These are phyloP conservation scores for Ziziphus jujuba DNA, from an alignment of 306 rosid genomes.

Conservation along the genomic window DNA sequence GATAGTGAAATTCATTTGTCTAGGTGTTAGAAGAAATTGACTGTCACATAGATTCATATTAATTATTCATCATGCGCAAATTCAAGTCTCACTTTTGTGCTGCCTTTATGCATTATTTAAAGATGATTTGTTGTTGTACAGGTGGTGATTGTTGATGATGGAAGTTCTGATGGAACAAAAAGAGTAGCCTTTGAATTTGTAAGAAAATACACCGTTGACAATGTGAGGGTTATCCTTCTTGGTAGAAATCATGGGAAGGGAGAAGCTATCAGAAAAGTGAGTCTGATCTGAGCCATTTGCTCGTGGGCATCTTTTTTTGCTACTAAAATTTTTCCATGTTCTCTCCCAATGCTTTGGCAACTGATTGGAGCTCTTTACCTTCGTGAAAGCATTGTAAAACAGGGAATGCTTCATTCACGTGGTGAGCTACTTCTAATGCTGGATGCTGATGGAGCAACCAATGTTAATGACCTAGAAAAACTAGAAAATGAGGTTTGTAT, in stretches of 20 bases:
- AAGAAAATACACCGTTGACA: constrained; percentile 73
- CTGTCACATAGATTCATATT: too few species aligned
- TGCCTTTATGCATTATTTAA: constrained; percentile 11
- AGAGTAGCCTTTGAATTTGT: constrained; percentile 83
- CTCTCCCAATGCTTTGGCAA: constrained; percentile 17
- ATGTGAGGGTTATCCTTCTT: constrained; percentile 82
- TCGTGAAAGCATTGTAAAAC: constrained; percentile 81
- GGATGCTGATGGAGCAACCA: constrained; percentile 99
- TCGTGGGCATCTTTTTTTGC: constrained; percentile 11
- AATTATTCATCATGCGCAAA: background rate
- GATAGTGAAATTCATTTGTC: too few species aligned
- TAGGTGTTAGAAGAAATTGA: too few species aligned
- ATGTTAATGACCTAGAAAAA: constrained; percentile 81
- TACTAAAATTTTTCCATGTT: constrained; percentile 8
- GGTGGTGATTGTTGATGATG: constrained; percentile 91
- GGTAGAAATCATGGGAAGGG: constrained; percentile 96
- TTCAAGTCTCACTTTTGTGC: background rate
- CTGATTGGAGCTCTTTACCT: constrained; percentile 67
- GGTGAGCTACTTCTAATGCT: constrained; percentile 95
- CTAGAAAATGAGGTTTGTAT: constrained; percentile 80
- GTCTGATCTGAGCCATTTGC: constrained; percentile 41
- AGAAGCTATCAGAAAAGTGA: constrained; percentile 99
- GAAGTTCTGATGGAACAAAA: constrained; percentile 88
- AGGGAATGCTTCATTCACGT: constrained; percentile 99
- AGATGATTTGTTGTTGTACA: constrained; percentile 36